These are phyloP conservation scores for Nemania serpens DNA, from an alignment of 2,329 filamentous ascomycete genomes.

Conservation along the genomic window DNA sequence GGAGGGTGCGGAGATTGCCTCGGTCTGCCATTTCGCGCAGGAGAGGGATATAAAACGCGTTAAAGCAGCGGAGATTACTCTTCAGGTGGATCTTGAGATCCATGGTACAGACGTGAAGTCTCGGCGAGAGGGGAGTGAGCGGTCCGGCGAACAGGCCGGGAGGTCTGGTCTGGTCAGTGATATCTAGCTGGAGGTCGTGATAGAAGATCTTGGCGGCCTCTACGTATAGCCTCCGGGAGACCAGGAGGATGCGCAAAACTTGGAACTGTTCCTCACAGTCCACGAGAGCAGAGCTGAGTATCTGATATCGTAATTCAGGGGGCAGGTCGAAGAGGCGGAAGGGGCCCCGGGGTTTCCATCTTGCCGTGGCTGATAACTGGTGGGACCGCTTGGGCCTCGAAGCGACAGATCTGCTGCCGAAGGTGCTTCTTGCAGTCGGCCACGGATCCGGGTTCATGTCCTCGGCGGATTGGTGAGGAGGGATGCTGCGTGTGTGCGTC, in stretches of 20 bases:
- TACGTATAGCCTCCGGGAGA: constrained; percentile 31
- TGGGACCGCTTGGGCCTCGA: constrained; percentile 27
- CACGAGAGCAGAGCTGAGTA: constrained; percentile 30
- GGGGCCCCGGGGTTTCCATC: constrained; percentile 25
- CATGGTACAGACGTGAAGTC: constrained; percentile 35
- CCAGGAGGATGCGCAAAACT: constrained; percentile 33
- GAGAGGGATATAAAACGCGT: constrained; percentile 26
- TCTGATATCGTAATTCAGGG: constrained; percentile 35
- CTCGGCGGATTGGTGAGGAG: background rate
- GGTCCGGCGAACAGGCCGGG: constrained; percentile 30
- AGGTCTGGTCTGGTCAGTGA: constrained; percentile 18
- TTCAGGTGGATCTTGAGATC: constrained; percentile 33
- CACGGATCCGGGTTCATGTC: constrained; percentile 24
- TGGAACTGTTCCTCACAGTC: constrained; percentile 25
- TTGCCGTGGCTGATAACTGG: background rate
- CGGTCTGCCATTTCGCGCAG: constrained; percentile 35
- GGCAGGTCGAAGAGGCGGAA: constrained; percentile 40
- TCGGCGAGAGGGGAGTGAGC: constrained; percentile 30
- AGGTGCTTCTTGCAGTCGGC: constrained; percentile 2
- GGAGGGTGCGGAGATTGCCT: constrained; percentile 31
- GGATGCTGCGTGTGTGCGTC: no score
- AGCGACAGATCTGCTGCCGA: constrained; percentile 33
- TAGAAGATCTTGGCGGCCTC: constrained; percentile 39
- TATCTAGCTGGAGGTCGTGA: constrained; percentile 34
- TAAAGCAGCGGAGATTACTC: constrained; percentile 32